Evolutionary conservation across 192 early-diverging fungal genomes (phyloP), one percentile per base, ranked within the genome.

Genomic region (Backusella circina): DNA sequence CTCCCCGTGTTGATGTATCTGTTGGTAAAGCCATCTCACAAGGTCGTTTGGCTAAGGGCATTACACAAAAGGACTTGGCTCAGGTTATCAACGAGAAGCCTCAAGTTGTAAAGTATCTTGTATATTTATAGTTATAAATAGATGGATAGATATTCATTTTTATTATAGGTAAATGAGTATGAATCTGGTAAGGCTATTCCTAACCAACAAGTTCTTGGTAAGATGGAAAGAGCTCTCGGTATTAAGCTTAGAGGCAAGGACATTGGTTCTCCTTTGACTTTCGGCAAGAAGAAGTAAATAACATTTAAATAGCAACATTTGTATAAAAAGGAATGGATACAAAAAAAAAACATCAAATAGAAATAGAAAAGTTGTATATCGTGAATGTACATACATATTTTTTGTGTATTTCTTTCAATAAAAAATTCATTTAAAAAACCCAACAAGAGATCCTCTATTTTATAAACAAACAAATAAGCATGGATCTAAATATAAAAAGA

Each of bases 61-160:
- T 93, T 80, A 96, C 90, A 31, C 97, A 99, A 82, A 97, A 97
- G 90, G 93, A 96, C n/a, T 85, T 97, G 37, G 93, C 91, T 38
- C 90, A 89, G 50, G 89, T 88, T 78, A 92, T 99, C 81, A 97
- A 97, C 71, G 97, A 99, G 78, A 97, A 97, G 87, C 90, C 92
- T 70, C 91, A 90, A 73, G 88, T 97, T 69, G 88, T 89, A 83
- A 84, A 57, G 23, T 57, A 57, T 23, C 23, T 21, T 23, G n/a
- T 57, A 57, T 57, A 57, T 41, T 41, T 41, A 57, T 57, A 57
- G 44, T n/a, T n/a, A n/a, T n/a, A n/a, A n/a, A n/a, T n/a, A n/a
- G 26, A 5, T 51, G 18, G 4, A 64, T 51, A 23, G 0, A 51
- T 57, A 9, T 13, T 26, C 32, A 73, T 18, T 70, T 61, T 33